These are phyloP conservation scores for Circinella minor DNA, from an alignment of 371 early-diverging fungal species.

Conservation along the genomic window DNA sequence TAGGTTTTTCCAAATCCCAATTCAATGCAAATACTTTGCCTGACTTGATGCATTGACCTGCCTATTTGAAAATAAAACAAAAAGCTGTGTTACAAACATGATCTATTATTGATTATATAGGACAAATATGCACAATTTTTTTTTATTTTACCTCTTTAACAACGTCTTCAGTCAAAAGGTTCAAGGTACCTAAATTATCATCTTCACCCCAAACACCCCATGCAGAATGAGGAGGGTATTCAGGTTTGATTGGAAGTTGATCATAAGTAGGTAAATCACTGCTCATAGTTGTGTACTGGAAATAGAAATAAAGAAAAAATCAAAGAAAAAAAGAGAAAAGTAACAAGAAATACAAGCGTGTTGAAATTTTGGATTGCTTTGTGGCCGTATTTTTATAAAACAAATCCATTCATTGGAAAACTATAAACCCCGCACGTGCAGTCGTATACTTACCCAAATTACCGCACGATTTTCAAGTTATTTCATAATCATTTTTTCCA, in stretches of 20 bases:
- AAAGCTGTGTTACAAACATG: background rate
- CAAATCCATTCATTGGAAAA: background rate
- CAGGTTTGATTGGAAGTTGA: conserved; percentile 30
- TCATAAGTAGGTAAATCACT: conserved; percentile 23
- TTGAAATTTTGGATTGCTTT: background rate
- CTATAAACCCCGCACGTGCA: background rate
- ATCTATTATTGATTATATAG: background rate
- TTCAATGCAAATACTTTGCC: conserved; percentile 46
- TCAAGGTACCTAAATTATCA: conserved; percentile 50
- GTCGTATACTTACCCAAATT: background rate
- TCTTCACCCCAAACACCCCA: conserved; percentile 57
- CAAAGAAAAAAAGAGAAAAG: background rate
- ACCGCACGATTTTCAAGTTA: background rate
- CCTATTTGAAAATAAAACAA: background rate
- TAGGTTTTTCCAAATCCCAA: conserved; percentile 41
- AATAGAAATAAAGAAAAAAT: background rate
- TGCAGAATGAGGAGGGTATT: conserved; percentile 32
- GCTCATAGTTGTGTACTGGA: background rate
- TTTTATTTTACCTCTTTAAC: conserved; percentile 32
- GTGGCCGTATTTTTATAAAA: background rate
- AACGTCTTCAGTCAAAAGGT: conserved; percentile 40
- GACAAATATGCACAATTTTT: background rate
- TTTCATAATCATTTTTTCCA: conserved; percentile 2
- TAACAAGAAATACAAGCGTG: background rate
- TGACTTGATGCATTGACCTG: conserved; percentile 22